Evolutionary conservation across 441 rosid species (phyloP).

Genomic region (Croton laevigatus): DNA sequence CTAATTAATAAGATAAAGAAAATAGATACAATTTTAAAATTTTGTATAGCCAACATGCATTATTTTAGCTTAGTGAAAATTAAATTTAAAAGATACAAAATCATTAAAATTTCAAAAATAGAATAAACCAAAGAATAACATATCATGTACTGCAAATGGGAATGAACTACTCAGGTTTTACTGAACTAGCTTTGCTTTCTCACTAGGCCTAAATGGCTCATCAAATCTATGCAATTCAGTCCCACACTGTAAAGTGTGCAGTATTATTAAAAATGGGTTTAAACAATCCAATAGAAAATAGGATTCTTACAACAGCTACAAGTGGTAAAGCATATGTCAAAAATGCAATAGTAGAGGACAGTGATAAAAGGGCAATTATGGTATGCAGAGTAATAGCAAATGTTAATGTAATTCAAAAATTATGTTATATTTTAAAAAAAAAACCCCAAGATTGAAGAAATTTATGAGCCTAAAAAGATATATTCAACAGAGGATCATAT

Average conservation of each 20-base stretch:
- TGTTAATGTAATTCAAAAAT: no score
- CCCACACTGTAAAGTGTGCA: conserved; percentile 53
- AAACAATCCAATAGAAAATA: conserved; percentile 36
- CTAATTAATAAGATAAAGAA: neutral
- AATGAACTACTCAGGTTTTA: conserved; percentile 79
- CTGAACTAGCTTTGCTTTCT: conserved; percentile 55
- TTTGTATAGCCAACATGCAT: neutral
- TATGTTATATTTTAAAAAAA: no score
- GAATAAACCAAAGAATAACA: neutral
- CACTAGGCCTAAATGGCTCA: conserved; percentile 57
- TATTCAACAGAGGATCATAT: no score
- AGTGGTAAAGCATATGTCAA: conserved; percentile 71
- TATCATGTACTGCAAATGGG: conserved; percentile 39
- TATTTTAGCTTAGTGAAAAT: neutral
- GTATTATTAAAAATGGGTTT: conserved; percentile 66
- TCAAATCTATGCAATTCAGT: conserved; percentile 56
- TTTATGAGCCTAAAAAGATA: no score
- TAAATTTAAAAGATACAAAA: neutral
- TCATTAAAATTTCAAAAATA: neutral
- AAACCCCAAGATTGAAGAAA: no score
- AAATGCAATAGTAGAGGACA: conserved; percentile 27
- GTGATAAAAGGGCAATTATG: conserved; percentile 61
- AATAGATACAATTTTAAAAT: neutral
- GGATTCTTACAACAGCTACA: conserved; percentile 70
- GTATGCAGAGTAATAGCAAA: conserved; percentile 79